Evolutionary conservation across 345 rosid species (phyloP).

Genomic region (Linum usitatissimum): DNA sequence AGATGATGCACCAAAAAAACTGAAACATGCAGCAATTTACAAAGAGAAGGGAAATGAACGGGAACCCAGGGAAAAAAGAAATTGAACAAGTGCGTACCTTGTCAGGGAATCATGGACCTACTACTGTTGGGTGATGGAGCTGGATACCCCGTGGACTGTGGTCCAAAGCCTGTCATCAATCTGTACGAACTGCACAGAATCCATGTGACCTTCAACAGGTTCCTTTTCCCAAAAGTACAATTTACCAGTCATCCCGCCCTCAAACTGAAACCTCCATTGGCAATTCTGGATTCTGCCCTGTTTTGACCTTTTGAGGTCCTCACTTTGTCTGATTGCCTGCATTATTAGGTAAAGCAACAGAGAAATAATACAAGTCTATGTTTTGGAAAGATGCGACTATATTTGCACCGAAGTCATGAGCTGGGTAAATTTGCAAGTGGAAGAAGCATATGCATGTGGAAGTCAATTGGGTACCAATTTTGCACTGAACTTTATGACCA

Average conservation of each 20-base stretch:
- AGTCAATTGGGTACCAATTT: not conserved
- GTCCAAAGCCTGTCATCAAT: not conserved
- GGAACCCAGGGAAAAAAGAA: not conserved
- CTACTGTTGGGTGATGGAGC: not conserved
- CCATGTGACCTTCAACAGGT: not conserved
- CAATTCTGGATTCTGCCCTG: too few relatives aligned
- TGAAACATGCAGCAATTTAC: not conserved
- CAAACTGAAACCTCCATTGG: not conserved
- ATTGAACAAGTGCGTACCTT: not conserved
- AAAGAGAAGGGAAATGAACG: not conserved
- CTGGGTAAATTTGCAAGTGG: not conserved
- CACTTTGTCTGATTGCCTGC: not conserved
- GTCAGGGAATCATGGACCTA: not conserved
- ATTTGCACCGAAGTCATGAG: not conserved
- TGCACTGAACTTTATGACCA: not conserved
- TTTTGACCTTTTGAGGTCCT: not conserved
- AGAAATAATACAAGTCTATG: not conserved
- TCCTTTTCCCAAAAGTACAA: not conserved
- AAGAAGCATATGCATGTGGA: too few relatives aligned
- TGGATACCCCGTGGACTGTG: not conserved
- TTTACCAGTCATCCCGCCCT: not conserved
- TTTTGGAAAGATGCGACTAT: not conserved
- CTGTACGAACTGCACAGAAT: not conserved
- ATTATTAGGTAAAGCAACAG: not conserved
- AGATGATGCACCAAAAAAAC: not conserved